These are phyloP conservation scores for Fusarium miscanthi DNA, from an alignment of 2,329 filamentous ascomycete species.

Conservation along the genomic window DNA sequence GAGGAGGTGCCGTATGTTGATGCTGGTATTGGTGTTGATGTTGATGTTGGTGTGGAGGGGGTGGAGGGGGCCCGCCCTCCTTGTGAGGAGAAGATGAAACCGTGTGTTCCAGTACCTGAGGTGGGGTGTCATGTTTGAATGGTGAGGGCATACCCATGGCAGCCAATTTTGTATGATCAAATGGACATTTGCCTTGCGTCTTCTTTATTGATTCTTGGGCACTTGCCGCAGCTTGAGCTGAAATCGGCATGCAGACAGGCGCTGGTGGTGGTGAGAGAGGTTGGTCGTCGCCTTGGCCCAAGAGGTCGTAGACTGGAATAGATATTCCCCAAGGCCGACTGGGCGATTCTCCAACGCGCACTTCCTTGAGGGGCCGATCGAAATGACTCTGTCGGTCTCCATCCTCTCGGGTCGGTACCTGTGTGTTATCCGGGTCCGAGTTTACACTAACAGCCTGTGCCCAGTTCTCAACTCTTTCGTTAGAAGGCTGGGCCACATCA, in stretches of 20 bases:
- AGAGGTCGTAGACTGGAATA: slow-evolving; percentile 70
- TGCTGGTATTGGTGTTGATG: slow-evolving; percentile 12
- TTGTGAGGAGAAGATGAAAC: slow-evolving; percentile 39
- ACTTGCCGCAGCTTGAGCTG: slow-evolving; percentile 41
- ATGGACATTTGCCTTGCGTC: slow-evolving; percentile 66
- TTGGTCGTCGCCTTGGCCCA: slow-evolving; percentile 52
- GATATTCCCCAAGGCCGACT: slow-evolving; percentile 93
- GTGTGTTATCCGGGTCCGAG: slow-evolving; percentile 47
- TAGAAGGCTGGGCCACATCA: slow-evolving; percentile 64
- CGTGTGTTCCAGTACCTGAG: slow-evolving; percentile 17
- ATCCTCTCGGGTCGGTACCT: slow-evolving; percentile 51
- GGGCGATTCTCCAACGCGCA: slow-evolving; percentile 93
- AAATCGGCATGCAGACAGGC: slow-evolving; percentile 62
- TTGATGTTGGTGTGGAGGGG: slow-evolving; percentile 2
- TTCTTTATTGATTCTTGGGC: slow-evolving; percentile 45
- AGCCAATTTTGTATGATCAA: slow-evolving; percentile 62
- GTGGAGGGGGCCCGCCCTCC: slow-evolving; percentile 31
- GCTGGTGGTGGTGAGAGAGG: slow-evolving; percentile 69
- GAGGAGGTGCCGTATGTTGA: slow-evolving; percentile 40
- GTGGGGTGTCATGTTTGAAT: slow-evolving; percentile 26
- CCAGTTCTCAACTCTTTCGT: slow-evolving; percentile 86
- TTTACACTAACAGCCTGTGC: slow-evolving; percentile 78
- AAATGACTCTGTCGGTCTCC: slow-evolving; percentile 78
- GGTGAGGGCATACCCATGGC: slow-evolving; percentile 46
- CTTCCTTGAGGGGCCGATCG: slow-evolving; percentile 85